Base-by-base conservation (phyloP, 495 filamentous ascomycete species). In the Daldinia bambusicola region DNA sequence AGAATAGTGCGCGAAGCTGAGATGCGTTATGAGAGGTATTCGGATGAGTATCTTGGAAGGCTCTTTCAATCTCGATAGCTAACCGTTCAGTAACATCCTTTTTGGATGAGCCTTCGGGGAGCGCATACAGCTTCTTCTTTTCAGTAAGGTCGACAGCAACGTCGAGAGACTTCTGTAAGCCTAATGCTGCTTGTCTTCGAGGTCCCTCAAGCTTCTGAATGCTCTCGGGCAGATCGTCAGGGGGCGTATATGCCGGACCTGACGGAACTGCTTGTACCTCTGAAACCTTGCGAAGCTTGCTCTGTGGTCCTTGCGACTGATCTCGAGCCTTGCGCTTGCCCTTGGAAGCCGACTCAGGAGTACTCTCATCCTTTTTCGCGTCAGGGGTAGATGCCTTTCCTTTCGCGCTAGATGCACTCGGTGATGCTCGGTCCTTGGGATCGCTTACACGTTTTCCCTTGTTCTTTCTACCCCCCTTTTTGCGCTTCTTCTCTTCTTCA, bases 31-130 rank as follows among this genome's bases (percentile, higher is more conserved):
- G 74, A 9, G 67, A 66, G 30, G 79, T 74, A 45, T 80, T 72
- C n/a, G 78, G 69, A 55, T 86, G 82, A 0, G 81, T 80, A 36
- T 83, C 81, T 36, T 81, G 74, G 34, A 87, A 82, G 6, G 84
- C 85, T 32, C 82, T 86, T 80, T 98, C 94, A 61, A 98, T 89
- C 61, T 91, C 84, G 14, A 97, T 78, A 63, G 86, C 84, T 8
- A 84, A 75, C 18, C 79, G 79, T 74, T 86, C 82, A 1, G 81
- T 77, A 9, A 81, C 75, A 13, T 61, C 52, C 18, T 80, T 80
- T 18, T 76, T 75, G 1, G 79, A 76, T 10, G 80, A 71, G 22
- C 78, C 81, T 16, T 81, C 76, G 5, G 76, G 69, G 10, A 81
- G 68, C 2, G 64, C 36, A 55, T 78, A 80, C 6, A 77, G 58